Percentiles rank a stretch among this genome's conserved stretches.
Evolutionary conservation across 2,329 filamentous ascomycete species (phyloP).

Genomic region (Geosmithia flava): DNA sequence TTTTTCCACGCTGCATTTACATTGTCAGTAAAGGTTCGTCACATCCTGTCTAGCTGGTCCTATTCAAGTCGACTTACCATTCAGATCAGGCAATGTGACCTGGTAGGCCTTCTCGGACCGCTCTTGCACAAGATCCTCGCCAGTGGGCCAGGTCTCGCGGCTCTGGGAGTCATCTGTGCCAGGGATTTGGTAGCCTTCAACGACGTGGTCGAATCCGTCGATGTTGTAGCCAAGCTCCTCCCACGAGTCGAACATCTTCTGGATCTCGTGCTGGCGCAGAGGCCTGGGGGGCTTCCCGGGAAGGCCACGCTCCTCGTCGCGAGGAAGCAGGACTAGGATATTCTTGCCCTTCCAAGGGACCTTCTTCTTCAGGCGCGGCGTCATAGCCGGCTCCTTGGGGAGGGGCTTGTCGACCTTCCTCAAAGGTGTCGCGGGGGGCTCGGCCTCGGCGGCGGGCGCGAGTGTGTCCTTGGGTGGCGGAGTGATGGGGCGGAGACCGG

Average conservation of each 20-base stretch:
- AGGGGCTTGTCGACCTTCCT: conserved; percentile 20
- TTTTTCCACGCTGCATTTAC: conserved; percentile 45
- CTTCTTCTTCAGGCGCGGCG: conserved; percentile 56
- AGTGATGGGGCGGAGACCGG: conserved; percentile 10
- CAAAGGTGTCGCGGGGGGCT: conserved; percentile 20
- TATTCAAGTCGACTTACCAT: conserved; percentile 26
- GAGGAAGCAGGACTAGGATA: conserved; percentile 57
- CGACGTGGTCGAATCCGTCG: conserved; percentile 53
- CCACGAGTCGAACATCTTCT: conserved; percentile 53
- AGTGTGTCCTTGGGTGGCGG: conserved; percentile 8
- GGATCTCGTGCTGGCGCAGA: conserved; percentile 40
- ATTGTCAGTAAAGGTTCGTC: not conserved
- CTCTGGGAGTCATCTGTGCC: conserved; percentile 45
- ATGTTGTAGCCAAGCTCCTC: conserved; percentile 58
- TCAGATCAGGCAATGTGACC: conserved; percentile 59
- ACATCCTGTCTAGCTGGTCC: not conserved
- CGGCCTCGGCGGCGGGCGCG: conserved; percentile 14
- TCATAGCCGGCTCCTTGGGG: conserved; percentile 26
- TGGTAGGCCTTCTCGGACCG: conserved; percentile 38
- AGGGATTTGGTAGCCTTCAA: conserved; percentile 24
- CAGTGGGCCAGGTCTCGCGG: conserved; percentile 53
- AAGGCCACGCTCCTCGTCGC: conserved; percentile 53
- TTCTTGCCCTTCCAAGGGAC: conserved; percentile 65
- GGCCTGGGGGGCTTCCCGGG: conserved; percentile 40
- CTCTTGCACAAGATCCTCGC: conserved; percentile 44